These are phyloP conservation scores for Chamaecrista fasciculata DNA, from an alignment of 306 rosid genomes.

Conservation along the genomic window DNA sequence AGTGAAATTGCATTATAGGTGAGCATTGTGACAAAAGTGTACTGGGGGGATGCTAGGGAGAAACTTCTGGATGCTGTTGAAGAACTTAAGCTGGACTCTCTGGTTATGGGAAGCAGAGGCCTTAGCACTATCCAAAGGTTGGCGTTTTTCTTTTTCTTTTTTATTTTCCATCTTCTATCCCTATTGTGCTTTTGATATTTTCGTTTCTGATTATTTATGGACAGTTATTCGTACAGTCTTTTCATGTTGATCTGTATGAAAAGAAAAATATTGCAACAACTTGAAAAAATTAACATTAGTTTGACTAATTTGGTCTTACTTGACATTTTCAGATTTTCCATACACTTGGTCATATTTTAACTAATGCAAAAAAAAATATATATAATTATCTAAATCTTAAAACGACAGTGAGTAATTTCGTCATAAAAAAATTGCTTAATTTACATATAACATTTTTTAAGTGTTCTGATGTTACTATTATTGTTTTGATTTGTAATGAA, in stretches of 20 bases:
- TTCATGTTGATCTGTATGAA: neutral
- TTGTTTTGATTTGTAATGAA: too few relatives aligned
- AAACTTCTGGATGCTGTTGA: conserved; percentile 69
- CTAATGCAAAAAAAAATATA: too few relatives aligned
- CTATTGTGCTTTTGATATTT: neutral
- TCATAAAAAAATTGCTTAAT: too few relatives aligned
- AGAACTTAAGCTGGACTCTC: conserved; percentile 72
- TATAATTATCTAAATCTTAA: too few relatives aligned
- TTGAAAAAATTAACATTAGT: too few relatives aligned
- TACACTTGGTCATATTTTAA: neutral
- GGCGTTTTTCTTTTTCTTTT: neutral
- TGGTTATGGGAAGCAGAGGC: conserved; percentile 97
- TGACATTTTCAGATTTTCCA: too few relatives aligned
- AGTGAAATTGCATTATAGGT: conserved; percentile 37
- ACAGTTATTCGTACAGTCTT: neutral
- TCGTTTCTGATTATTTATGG: neutral
- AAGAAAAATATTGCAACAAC: too few relatives aligned
- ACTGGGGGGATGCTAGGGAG: conserved; percentile 98
- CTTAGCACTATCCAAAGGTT: conserved; percentile 68
- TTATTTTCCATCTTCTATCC: too few relatives aligned
- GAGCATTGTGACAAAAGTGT: conserved; percentile 55
- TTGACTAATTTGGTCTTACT: neutral
- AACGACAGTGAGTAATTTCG: too few relatives aligned
- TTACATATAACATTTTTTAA: too few relatives aligned
- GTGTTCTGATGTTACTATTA: too few relatives aligned